These are phyloP conservation scores for Fusarium compactum DNA, from an alignment of 2,329 filamentous ascomycete species.

Conservation along the genomic window DNA sequence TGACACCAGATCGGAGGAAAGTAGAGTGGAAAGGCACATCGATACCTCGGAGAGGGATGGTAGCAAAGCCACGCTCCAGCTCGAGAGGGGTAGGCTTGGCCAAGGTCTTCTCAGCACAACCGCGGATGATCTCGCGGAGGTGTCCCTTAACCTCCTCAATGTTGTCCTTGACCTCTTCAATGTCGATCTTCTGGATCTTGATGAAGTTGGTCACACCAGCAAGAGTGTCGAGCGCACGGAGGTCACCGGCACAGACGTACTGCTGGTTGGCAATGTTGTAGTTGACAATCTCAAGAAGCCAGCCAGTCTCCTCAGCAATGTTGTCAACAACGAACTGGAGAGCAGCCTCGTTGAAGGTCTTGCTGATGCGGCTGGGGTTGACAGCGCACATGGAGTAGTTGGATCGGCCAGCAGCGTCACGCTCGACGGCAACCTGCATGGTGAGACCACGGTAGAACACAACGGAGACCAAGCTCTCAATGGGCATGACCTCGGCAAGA, in stretches of 20 bases:
- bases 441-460: slow-evolving; percentile 99
- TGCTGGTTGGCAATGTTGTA: slow-evolving; percentile 85
- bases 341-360: slow-evolving; percentile 98
- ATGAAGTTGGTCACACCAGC: slow-evolving; percentile 92
- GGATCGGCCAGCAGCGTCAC: slow-evolving; percentile 89
- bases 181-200: slow-evolving; percentile 97
- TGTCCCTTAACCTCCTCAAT: slow-evolving; percentile 93
- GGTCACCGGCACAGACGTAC: slow-evolving; percentile 78
- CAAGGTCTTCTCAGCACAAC: slow-evolving; percentile 86
- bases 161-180: slow-evolving; percentile 89
- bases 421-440: slow-evolving; percentile 99
- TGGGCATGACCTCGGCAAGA: slow-evolving; percentile 98
- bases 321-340: slow-evolving; percentile 97
- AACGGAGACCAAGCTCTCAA: slow-evolving; percentile 96
- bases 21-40: slow-evolving; percentile 99
- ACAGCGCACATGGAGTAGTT: slow-evolving; percentile 99
- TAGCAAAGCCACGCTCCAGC: slow-evolving; percentile 94
- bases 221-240: slow-evolving; percentile 77
- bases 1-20: slow-evolving; percentile 96
- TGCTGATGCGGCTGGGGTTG: slow-evolving; percentile 97
- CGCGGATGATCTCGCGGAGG: slow-evolving; percentile 89
- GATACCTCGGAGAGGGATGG: slow-evolving; percentile 95
- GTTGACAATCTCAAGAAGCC: slow-evolving; percentile 99
- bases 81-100: slow-evolving; percentile 89
- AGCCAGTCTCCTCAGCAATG: slow-evolving; percentile 91